Percentiles rank a stretch among this genome's conserved stretches.
Conservation (phyloP, 371 early-diverging fungal species). For the Apophysomyces trapeziformis region DNA sequence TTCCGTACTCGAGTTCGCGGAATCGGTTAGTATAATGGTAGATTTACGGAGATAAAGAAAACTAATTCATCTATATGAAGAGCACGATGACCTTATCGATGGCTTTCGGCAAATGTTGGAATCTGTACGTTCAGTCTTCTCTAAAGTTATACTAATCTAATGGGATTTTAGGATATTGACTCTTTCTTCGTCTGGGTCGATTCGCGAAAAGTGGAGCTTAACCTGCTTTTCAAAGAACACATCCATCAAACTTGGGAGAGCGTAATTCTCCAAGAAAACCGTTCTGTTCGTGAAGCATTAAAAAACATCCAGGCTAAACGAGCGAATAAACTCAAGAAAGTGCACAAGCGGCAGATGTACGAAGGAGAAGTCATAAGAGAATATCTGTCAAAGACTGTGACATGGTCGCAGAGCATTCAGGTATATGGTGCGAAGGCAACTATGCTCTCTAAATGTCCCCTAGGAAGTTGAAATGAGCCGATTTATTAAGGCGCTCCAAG, state of each 20-base stretch:
- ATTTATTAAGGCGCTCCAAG: slow-evolving; percentile 65
- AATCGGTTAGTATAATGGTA: slow-evolving; percentile 30
- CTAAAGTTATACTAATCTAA: background rate
- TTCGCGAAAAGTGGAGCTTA: slow-evolving; percentile 52
- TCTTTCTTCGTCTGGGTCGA: slow-evolving; percentile 64
- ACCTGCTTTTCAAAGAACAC: slow-evolving; percentile 55
- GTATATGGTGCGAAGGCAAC: slow-evolving; percentile 11
- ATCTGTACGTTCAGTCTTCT: background rate
- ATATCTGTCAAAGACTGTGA: slow-evolving; percentile 57
- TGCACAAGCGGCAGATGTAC: slow-evolving; percentile 49
- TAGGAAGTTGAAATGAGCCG: slow-evolving; percentile 61
- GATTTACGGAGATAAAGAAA: background rate
- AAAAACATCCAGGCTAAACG: slow-evolving; percentile 53
- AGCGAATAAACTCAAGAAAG: slow-evolving; percentile 58
- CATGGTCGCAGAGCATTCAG: slow-evolving; percentile 68
- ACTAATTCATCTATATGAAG: slow-evolving; percentile 18
- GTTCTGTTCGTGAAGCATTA: slow-evolving; percentile 59
- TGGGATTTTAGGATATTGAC: slow-evolving; percentile 43
- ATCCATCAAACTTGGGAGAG: slow-evolving; percentile 68
- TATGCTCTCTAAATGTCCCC: background rate
- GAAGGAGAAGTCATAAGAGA: slow-evolving; percentile 61
- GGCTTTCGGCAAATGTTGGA: slow-evolving; percentile 63
- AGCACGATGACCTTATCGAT: slow-evolving; percentile 65
- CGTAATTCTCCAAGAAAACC: slow-evolving; percentile 55
- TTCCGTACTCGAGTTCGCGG: slow-evolving; percentile 53